Evolutionary conservation across 1,139 yeast species (phyloP), one percentile per base, ranked within the genome.

Genomic region (Chernovozyma aurita): DNA sequence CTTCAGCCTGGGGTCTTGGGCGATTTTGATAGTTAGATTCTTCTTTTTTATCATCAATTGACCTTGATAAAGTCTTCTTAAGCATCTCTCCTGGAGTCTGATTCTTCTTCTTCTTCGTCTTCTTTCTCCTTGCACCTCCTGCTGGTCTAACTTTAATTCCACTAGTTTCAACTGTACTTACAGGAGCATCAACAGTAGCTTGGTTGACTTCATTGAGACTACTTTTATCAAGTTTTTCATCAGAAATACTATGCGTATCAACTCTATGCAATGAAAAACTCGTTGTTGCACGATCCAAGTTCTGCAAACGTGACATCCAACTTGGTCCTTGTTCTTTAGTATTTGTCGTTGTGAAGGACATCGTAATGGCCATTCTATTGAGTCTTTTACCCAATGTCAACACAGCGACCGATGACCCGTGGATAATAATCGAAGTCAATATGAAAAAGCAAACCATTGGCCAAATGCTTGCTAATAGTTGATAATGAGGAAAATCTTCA

Each of bases 381-480:
- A 92, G 74, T 42, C 94, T 82, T 52, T 81, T 85, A 36, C 97
- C 97, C 35, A 92, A 70, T 0, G 94, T 81, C 46, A 88, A 75
- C 4, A 90, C 96, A 0, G 98, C 98, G 31, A 92, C 95, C 0
- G 97, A 88, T 0, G 97, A 90, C 12, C 98, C 98, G 61, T 92
- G 98, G 21, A 92, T 95, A 20, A 88, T 66, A 49, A 92, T 92
- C 2, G 97, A 88, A 0, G 95, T 76, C 9, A 92, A 70, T 27
- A 92, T 87, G 42, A 92, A 64, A 51, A 92, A 92, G 30, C 92
- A 80, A 1, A 85, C 86, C 7, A 87, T 73, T 1, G 98, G 98
- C 97, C 98, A 92, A 34, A 92, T 73, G 4, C 77, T 61, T 2
- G 85, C 80, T 34, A 92, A 73, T 30, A 88, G 63, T 50, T 76